Evolutionary conservation across 2,329 filamentous ascomycete genomes (phyloP), one percentile per base, ranked within the genome.

Genomic region (Phaeosphaeriaceae sp.): DNA sequence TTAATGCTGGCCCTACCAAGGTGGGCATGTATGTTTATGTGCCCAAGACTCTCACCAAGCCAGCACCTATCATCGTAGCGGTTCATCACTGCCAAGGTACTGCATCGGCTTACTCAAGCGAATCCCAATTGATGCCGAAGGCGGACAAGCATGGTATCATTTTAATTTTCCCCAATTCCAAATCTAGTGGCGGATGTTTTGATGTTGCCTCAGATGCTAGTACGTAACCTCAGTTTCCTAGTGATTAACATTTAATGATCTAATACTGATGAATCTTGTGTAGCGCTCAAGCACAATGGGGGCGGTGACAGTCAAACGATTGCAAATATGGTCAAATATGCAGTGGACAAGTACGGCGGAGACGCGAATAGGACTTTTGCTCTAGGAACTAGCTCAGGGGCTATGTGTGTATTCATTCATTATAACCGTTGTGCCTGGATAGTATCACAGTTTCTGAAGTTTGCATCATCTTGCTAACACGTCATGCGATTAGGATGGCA

Each of bases 11-110:
- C 52, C 73, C 76, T 16, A 77, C 75, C 17, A 76, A 77, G 36
- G 76, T 79, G 8, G 68, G 71, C 17, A 82, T 83, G 70, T 81
- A 80, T 70, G 76, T 82, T 52, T 77, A 78, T 44, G 73, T 76
- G 21, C 74, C 74, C 1, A 72, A 71, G 46, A 72, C 76, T 15
- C 67, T 74, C 2, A 43, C 72, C 1, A 76, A 67, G 13, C 80
- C 81, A 0, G 76, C 79, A 1, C 59, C 59, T 20, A 60, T 62
- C 32, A 40, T 62, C 28, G 56, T 62, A 13, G 56, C 56, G 8
- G 49, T 61, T 6, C 60, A 63, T 37, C 54, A 58, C 34, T 63
- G 60, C 42, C 55, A 61, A 23, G 60, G 60, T 6, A 55, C 55
- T 15, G 60, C 58, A 1, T 40, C 39, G 32, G 53, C 39, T 23